Evolutionary conservation across 345 rosid genomes (phyloP).

Genomic region (Litchi chinensis): DNA sequence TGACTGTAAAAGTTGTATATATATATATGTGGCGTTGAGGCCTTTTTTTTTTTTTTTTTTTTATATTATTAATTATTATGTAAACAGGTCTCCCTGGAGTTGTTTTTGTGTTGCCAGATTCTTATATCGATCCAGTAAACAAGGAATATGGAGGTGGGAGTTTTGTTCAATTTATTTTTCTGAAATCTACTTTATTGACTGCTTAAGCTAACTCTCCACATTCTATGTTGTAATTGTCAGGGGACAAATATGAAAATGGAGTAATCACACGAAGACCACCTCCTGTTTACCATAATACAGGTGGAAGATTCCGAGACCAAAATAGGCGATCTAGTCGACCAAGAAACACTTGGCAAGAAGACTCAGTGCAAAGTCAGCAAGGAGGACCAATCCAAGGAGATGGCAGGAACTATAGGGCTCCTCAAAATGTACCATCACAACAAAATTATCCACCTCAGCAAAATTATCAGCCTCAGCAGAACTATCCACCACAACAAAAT

Average conservation of each 20-base stretch:
- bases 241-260: slow-evolving; percentile 90
- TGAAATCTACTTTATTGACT: neutral
- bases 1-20: too few species aligned
- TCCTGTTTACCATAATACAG: slow-evolving; percentile 50
- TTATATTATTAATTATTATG: neutral
- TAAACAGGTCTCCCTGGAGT: slow-evolving; percentile 77
- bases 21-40: neutral
- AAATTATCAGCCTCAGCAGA: slow-evolving; percentile 9
- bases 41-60: slow-evolving; percentile 14
- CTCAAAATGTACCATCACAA: slow-evolving; percentile 31
- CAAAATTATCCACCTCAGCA: neutral
- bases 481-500: slow-evolving; percentile 26
- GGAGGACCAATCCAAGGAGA: slow-evolving; percentile 49
- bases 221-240: slow-evolving; percentile 38
- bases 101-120: slow-evolving; percentile 86
- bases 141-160: slow-evolving; percentile 89
- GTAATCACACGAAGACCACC: slow-evolving; percentile 84
- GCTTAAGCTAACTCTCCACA: neutral
- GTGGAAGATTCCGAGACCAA: slow-evolving; percentile 48
- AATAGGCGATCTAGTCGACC: slow-evolving; percentile 26
- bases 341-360: slow-evolving; percentile 48
- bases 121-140: slow-evolving; percentile 84
- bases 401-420: slow-evolving; percentile 47
- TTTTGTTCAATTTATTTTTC: neutral
- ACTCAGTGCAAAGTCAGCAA: slow-evolving; percentile 41